Evolutionary conservation across 345 rosid genomes (phyloP), one percentile per base, ranked within the genome.

Genomic region (Brassica carinata): DNA sequence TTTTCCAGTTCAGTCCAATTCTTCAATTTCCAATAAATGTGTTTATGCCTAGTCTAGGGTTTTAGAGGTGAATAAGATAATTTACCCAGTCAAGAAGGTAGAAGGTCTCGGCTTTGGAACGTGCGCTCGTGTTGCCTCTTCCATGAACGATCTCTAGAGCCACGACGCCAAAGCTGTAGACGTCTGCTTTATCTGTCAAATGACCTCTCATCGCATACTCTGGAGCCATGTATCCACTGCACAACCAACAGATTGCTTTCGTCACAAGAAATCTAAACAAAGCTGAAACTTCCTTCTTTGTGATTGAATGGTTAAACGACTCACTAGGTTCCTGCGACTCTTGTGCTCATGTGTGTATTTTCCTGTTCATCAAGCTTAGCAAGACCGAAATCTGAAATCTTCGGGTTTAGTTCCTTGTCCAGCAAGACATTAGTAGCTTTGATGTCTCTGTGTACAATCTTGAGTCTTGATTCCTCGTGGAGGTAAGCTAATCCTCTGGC

Each of bases 131-230:
- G 81, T 85, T 85, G 79, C 86, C 72, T 65, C 80, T 85, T 10
- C 88, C 85, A 40, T 85, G 78, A 64, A 85, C 88, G 8, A 85
- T 81, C 63, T 85, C 88, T 18, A 85, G 66, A 43, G 86, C 86
- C 64, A 84, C 86, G 10, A 86, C 74, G 1, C 86, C 88, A 59
- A 86, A 86, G 76, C 88, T 84, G 72, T 86, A 86, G 26, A 86
- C 86, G 67, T 86, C 88, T 3, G 88, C 88, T 77, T 86, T 82
- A 61, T 82, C 80, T 7, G 86, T 86, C 53, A 84, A 70, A 64
- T 84, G 83, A 29, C 88, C 88, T 67, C 86, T 79, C 86, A 84
- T 84, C 34, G 86, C 88, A 38, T 86, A 86, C 38, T 86, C 88
- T 45, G 88, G 86, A 65, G 88, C 88, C 88, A 85, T 85, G 74